A percentile compares a stretch with the other conserved stretches of the same genome.
Conservation (phyloP, 305 asterid genomes). For the Nicotiana rustica region DNA sequence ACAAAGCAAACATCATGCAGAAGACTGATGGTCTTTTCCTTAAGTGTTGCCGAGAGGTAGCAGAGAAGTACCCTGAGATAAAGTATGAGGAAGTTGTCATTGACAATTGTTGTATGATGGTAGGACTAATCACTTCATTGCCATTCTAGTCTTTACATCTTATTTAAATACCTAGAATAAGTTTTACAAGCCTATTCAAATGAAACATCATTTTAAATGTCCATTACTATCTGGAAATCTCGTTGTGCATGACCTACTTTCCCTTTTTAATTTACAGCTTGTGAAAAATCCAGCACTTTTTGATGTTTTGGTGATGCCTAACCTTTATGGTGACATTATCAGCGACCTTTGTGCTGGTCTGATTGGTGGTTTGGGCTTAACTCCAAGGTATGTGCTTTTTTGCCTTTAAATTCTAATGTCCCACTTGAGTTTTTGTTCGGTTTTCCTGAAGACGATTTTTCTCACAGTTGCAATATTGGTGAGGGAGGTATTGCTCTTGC, state of each 20-base stretch:
- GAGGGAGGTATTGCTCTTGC: constrained; percentile 99
- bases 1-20: constrained; percentile 99
- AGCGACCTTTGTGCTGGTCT: constrained; percentile 99
- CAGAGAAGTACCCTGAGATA: constrained; percentile 93
- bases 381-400: constrained; percentile 74
- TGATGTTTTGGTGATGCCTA: constrained; percentile 98
- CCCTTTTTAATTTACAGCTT: constrained; percentile 62
- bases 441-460: constrained; percentile 33
- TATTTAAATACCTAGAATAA: neutral
- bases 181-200: too few species aligned
- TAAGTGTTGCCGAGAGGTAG: constrained; percentile 98
- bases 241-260: neutral
- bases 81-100: constrained; percentile 95
- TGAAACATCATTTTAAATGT: neutral
- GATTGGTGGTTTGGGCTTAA: constrained; percentile 97
- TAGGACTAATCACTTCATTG: constrained; percentile 42
- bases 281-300: constrained; percentile 95
- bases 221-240: neutral
- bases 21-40: constrained; percentile 99
- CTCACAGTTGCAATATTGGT: constrained; percentile 87
- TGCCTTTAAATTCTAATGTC: constrained; percentile 20
- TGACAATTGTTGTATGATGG: constrained; percentile 99
- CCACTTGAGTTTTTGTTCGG: constrained; percentile 16
- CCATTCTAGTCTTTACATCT: constrained; percentile 24
- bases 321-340: constrained; percentile 96